Conservation (phyloP, 805 yeast species). For the Lachancea lanzarotensis region DNA sequence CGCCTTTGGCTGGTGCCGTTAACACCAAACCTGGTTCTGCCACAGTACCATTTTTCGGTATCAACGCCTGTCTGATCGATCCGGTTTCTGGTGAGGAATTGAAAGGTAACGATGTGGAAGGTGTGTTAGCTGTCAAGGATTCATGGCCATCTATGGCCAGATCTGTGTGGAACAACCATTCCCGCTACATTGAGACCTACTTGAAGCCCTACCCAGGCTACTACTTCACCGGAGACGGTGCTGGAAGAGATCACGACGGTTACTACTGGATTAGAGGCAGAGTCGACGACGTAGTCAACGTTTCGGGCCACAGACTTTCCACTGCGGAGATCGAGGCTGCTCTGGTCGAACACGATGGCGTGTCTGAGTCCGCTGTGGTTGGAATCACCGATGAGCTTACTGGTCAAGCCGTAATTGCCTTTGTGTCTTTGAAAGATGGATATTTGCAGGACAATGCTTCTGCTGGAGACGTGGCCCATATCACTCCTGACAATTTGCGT, state of each 20-base stretch:
- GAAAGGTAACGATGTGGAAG: constrained; percentile 85
- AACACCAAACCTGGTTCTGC: constrained; percentile 98
- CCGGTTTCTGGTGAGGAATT: constrained; percentile 87
- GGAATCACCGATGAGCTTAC: constrained; percentile 93
- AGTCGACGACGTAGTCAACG: constrained; percentile 97
- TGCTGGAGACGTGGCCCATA: constrained; percentile 27
- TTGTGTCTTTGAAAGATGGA: constrained; percentile 70
- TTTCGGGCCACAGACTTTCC: constrained; percentile 95
- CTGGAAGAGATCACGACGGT: constrained; percentile 94
- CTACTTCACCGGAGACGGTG: constrained; percentile 98
- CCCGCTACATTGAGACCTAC: constrained; percentile 84
- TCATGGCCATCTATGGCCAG: constrained; percentile 99
- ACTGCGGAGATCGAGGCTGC: constrained; percentile 98
- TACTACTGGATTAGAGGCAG: constrained; percentile 97
- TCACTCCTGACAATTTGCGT: constrained; percentile 40
- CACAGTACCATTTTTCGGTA: constrained; percentile 92
- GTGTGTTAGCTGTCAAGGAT: constrained; percentile 82
- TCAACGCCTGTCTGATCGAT: constrained; percentile 84
- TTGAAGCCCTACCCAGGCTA: constrained; percentile 87
- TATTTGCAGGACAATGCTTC: constrained; percentile 28
- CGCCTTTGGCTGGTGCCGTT: constrained; percentile 90
- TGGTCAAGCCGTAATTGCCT: constrained; percentile 96
- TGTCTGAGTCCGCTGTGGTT: constrained; percentile 94
- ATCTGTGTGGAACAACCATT: constrained; percentile 85
- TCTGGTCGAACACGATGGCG: constrained; percentile 66